Evolutionary conservation across 441 rosid genomes (phyloP).

Genomic region (Gossypium lobatum): DNA sequence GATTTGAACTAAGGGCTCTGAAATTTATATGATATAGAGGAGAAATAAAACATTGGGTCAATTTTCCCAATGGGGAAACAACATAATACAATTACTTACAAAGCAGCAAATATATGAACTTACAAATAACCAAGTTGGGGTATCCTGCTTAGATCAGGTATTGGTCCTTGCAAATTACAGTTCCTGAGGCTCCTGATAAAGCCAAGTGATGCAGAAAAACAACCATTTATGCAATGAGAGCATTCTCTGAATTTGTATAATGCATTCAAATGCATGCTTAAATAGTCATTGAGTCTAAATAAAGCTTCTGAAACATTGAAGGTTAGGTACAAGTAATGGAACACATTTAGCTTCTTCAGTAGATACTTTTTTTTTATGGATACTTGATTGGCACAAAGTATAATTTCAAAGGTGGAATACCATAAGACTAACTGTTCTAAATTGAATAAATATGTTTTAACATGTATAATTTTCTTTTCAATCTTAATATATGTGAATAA

Average conservation of each 20-base stretch:
- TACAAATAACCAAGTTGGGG: slow-evolving; percentile 81
- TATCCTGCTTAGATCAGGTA: slow-evolving; percentile 82
- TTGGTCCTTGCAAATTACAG: slow-evolving; percentile 75
- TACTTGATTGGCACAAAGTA: background rate
- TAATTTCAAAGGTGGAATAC: background rate
- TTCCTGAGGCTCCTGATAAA: slow-evolving; percentile 81
- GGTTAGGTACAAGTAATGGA: background rate
- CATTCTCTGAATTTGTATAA: background rate
- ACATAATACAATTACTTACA: slow-evolving; percentile 6
- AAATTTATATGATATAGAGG: slow-evolving; percentile 15
- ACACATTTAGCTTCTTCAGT: background rate
- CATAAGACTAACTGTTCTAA: background rate
- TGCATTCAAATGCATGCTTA: background rate
- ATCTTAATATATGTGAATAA: background rate
- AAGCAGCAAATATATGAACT: slow-evolving; percentile 26
- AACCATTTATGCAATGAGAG: background rate
- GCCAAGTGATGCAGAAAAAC: slow-evolving; percentile 20
- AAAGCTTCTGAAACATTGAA: slow-evolving; percentile 1
- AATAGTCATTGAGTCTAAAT: background rate
- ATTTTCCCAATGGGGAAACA: slow-evolving; percentile 12
- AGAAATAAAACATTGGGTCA: slow-evolving; percentile 5
- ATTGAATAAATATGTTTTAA: slow-evolving; percentile 7
- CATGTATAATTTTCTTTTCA: background rate
- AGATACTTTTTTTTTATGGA: background rate
- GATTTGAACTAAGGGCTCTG: slow-evolving; percentile 89